Evolutionary conservation across 352 stramenopile genomes (phyloP).

Genomic region (Hyaloperonospora arabidopsidis): DNA sequence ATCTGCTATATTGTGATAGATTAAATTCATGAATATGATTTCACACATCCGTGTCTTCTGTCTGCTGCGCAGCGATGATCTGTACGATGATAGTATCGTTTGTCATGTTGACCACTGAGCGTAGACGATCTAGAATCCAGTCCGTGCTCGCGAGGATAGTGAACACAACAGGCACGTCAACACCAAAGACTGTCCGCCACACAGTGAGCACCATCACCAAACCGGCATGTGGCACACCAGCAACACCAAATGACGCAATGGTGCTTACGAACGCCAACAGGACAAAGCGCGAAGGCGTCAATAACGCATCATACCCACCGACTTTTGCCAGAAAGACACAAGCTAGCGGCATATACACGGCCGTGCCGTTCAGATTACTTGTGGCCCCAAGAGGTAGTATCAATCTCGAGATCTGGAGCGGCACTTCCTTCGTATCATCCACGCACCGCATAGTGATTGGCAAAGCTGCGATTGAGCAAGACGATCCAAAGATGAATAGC

Average conservation of each 20-base stretch:
- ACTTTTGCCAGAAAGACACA: constrained; percentile 73
- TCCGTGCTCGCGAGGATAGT: constrained; percentile 59
- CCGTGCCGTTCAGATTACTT: constrained; percentile 67
- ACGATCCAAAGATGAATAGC: constrained; percentile 71
- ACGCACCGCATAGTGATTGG: constrained; percentile 72
- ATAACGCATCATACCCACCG: constrained; percentile 37
- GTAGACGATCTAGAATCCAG: constrained; percentile 68
- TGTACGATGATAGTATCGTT: constrained; percentile 72
- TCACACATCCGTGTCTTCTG: constrained; percentile 18
- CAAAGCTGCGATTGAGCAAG: constrained; percentile 73
- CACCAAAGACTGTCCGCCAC: constrained; percentile 59
- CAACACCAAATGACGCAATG: constrained; percentile 62
- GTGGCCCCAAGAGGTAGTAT: constrained; percentile 60
- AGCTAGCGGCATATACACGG: constrained; percentile 62
- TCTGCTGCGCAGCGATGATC: constrained; percentile 68
- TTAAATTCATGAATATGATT: constrained; percentile 20
- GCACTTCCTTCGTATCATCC: constrained; percentile 56
- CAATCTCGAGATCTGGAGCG: constrained; percentile 49
- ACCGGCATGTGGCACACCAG: constrained; percentile 60
- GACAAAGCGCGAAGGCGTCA: constrained; percentile 53
- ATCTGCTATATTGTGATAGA: constrained; percentile 15
- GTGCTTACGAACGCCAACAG: constrained; percentile 58
- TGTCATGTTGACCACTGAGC: constrained; percentile 73
- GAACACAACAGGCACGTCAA: constrained; percentile 52
- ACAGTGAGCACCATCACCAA: constrained; percentile 78